Evolutionary conservation across 2,329 filamentous ascomycete genomes (phyloP), one percentile per base, ranked within the genome.

Genomic region (Sporothrix mexicana): DNA sequence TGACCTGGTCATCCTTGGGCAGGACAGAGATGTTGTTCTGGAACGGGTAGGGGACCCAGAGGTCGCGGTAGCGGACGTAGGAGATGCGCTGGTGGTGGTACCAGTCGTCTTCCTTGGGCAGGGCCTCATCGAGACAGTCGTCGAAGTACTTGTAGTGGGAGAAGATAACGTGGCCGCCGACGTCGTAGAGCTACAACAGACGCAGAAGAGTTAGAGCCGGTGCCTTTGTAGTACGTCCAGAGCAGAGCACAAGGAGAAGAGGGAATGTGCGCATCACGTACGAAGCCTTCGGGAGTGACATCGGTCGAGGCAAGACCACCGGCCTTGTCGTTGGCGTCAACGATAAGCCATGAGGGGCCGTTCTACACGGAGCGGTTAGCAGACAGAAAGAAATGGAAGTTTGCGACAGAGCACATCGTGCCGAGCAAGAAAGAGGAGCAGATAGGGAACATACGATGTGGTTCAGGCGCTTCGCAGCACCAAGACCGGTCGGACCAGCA

Each of bases 101-200:
- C 96, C 96, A 99, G 86, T 99, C 96, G 74, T 93, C 92, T 74
- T 94, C 90, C 80, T 94, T 94, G 79, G 96, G 96, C 57, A 99
- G 91, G 70, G 96, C 96, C 88, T 99, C 96, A 83, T 98, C 90
- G 81, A 99, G 92, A 87, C 93, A 97, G 87, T 99, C 96, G 85
- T 99, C 96, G 83, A 99, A 99, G 90, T 99, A 99, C 87, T 98
- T 98, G 92, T 99, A 99, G 90, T 98, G 95, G 79, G 95, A 98
- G 89, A 98, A 98, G 86, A 98, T 98, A 85, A 98, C 95, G 85
- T 98, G 95, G 79, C 95, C 95, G 82, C 95, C 95, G 79, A 99
- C 96, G 85, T 99, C 96, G 89, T 98, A 99, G 79, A 99, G 90
- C 95, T 97, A 80, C 25, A 73, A 41, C 62, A 67, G 53, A 74